Evolutionary conservation across 2,329 filamentous ascomycete genomes (phyloP).

Genomic region (Hypomyces perniciosus): DNA sequence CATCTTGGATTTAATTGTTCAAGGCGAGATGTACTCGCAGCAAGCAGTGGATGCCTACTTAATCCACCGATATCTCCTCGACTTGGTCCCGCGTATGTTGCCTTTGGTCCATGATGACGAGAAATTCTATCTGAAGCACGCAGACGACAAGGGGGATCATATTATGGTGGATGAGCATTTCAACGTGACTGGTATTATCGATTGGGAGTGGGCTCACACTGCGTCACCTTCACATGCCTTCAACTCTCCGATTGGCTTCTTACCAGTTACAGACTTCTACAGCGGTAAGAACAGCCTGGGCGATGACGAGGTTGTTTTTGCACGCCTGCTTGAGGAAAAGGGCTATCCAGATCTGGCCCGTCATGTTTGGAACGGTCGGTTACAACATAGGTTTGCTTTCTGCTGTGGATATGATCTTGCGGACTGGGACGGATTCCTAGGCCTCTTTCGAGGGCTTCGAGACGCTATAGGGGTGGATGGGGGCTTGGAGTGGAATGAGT

Average conservation of each 20-base stretch:
- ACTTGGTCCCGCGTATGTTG: constrained; percentile 25
- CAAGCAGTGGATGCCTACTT: constrained; percentile 32
- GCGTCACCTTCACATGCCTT: constrained; percentile 33
- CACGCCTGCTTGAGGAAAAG: constrained; percentile 25
- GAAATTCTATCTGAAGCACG: constrained; percentile 37
- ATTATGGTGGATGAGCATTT: constrained; percentile 40
- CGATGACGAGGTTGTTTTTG: constrained; percentile 34
- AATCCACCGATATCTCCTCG: constrained; percentile 36
- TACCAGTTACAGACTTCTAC: constrained; percentile 38
- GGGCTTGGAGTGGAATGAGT: constrained; percentile 32
- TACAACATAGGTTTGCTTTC: constrained; percentile 35
- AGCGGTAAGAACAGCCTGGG: constrained; percentile 28
- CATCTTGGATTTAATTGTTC: constrained; percentile 32
- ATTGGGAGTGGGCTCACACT: constrained; percentile 36
- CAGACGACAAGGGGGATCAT: constrained; percentile 42
- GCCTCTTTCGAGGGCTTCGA: constrained; percentile 35
- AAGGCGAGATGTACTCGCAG: constrained; percentile 31
- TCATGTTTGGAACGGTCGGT: constrained; percentile 30
- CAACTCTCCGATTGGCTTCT: constrained; percentile 34
- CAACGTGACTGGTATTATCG: constrained; percentile 43
- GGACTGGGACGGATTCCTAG: constrained; percentile 38
- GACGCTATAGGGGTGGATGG: constrained; percentile 27
- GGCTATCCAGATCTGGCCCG: constrained; percentile 29
- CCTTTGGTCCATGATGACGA: constrained; percentile 19
- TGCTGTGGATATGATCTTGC: constrained; percentile 36